These are phyloP conservation scores for Calonectria fujianensis DNA, from an alignment of 2,329 filamentous ascomycete genomes.

Conservation along the genomic window DNA sequence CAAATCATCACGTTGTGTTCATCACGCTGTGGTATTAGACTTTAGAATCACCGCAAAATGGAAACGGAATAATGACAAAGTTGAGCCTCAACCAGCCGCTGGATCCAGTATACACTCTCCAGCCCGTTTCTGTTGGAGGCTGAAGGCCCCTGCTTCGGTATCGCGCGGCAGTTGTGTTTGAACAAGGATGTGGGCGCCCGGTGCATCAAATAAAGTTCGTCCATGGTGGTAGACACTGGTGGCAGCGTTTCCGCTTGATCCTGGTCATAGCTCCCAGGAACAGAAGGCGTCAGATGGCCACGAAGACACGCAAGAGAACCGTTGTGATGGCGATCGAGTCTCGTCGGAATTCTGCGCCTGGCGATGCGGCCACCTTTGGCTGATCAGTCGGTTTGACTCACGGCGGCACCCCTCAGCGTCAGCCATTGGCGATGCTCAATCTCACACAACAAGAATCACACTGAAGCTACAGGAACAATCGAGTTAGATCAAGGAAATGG, in stretches of 20 bases:
- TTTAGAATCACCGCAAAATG: neutral
- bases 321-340: neutral
- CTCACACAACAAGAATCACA: neutral
- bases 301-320: neutral
- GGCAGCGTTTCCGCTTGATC: neutral
- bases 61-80: neutral
- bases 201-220: neutral
- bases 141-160: neutral
- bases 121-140: neutral
- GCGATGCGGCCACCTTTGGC: neutral
- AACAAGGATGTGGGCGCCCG: neutral
- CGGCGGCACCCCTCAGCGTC: neutral
- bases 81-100: neutral
- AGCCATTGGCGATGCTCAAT: neutral
- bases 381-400: neutral
- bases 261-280: neutral
- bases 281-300: neutral
- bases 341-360: neutral
- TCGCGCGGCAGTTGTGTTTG: neutral
- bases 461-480: neutral
- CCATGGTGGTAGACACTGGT: neutral
- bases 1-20: neutral
- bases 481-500: neutral
- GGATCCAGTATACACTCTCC: neutral
- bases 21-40: neutral